Percentiles rank a stretch among this genome's conserved stretches.
Conservation (phyloP, 306 rosid species). For the Luffa aegyptiaca region DNA sequence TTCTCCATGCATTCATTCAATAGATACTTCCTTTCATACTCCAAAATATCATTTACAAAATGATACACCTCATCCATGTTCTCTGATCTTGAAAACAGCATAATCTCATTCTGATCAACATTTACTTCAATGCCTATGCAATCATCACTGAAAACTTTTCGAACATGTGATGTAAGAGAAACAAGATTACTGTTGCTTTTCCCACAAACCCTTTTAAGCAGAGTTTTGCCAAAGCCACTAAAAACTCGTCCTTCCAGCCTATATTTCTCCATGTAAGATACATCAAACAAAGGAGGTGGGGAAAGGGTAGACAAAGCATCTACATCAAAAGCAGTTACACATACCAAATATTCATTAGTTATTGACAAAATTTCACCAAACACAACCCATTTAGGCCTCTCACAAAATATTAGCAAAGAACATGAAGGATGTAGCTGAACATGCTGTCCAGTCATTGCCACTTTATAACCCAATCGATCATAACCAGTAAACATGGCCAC, state of each 20-base stretch:
- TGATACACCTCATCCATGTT: slow-evolving; percentile 37
- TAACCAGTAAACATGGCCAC: slow-evolving; percentile 86
- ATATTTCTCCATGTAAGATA: slow-evolving; percentile 39
- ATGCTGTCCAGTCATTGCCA: slow-evolving; percentile 62
- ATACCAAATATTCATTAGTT: slow-evolving; percentile 59
- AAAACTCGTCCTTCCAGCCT: slow-evolving; percentile 43
- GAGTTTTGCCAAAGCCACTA: slow-evolving; percentile 56
- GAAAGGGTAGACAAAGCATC: slow-evolving; percentile 32
- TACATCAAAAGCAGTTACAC: slow-evolving; percentile 61
- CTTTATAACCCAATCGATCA: slow-evolving; percentile 78
- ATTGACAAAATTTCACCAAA: slow-evolving; percentile 68
- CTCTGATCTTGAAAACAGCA: slow-evolving; percentile 46
- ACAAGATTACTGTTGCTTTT: slow-evolving; percentile 45
- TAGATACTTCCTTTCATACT: slow-evolving; percentile 46
- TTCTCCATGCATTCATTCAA: slow-evolving; percentile 68
- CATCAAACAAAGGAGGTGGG: slow-evolving; percentile 63
- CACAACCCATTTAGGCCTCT: slow-evolving; percentile 93
- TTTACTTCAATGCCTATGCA: slow-evolving; percentile 58
- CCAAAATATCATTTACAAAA: slow-evolving; percentile 38
- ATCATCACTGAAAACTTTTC: slow-evolving; percentile 44
- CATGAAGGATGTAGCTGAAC: slow-evolving; percentile 87
- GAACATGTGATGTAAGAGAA: slow-evolving; percentile 36
- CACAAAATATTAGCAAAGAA: slow-evolving; percentile 66
- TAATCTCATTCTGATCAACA: slow-evolving; percentile 44
- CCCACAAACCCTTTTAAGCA: slow-evolving; percentile 83